Evolutionary conservation across 768 basidiomycete genomes (phyloP).

Genomic region (Tricholoma hemisulphureum): DNA sequence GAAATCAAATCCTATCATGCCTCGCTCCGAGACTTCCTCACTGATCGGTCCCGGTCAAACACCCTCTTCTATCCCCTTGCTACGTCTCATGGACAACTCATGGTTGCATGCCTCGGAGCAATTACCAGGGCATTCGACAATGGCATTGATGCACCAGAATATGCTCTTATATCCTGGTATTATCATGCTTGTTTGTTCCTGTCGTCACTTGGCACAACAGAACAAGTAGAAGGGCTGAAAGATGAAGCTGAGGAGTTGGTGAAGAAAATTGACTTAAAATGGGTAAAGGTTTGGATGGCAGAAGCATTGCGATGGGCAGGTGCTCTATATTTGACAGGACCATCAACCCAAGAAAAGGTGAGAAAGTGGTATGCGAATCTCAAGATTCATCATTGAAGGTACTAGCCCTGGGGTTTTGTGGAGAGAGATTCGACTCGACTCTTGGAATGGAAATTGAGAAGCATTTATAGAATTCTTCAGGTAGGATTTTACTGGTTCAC

Average conservation of each 20-base stretch:
- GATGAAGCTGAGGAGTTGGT: background rate
- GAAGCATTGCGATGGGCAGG: background rate
- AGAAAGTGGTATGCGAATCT: too few species aligned
- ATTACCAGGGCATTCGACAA: background rate
- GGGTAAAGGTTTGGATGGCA: conserved; percentile 1
- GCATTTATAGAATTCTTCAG: too few species aligned
- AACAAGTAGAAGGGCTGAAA: background rate
- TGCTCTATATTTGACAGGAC: too few species aligned
- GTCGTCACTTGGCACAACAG: background rate
- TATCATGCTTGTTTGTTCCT: conserved; percentile 6
- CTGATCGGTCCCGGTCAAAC: conserved; percentile 2
- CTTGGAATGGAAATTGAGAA: too few species aligned
- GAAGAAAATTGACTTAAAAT: background rate
- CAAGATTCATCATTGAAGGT: too few species aligned
- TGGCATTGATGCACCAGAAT: conserved; percentile 2
- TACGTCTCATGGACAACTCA: conserved; percentile 4
- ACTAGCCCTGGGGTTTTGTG: too few species aligned
- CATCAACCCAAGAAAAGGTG: too few species aligned
- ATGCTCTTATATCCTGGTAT: conserved; percentile 7
- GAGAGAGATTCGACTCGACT: too few species aligned
- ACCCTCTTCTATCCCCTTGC: conserved; percentile 3
- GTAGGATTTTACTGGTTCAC: too few species aligned
- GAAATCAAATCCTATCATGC: conserved; percentile 3
- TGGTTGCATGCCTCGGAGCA: conserved; percentile 1
- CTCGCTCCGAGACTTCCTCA: conserved; percentile 5